Base-by-base conservation (phyloP, 2,329 filamentous ascomycete species). In the Aspergillus thermomutatus region DNA sequence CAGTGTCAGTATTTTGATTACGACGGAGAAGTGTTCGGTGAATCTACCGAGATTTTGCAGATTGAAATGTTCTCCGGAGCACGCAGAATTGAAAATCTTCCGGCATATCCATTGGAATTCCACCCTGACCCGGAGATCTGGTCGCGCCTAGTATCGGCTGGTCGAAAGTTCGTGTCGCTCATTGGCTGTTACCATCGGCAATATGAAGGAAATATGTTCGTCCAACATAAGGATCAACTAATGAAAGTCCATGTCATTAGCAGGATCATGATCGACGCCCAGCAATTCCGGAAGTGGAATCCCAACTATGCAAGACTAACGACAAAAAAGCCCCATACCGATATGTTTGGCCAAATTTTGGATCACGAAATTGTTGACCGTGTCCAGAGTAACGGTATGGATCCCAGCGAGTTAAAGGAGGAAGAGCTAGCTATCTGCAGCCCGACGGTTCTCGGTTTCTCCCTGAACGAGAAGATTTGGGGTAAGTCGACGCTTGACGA, bases 101-200 rank as follows among this genome's bases (percentile, higher is more conserved):
- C 55, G 10, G 63, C 58, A 14, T 72, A 64, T 52, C 69, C 65
- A 23, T 60, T 73, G 40, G 26, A 65, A 49, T 69, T 68, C 50
- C 61, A 72, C 50, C 37, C 53, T 8, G 53, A 58, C 34, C 49
- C 34, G 49, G 52, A 58, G n/a, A 50, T 57, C 43, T 49, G 49
- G 41, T 49, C 41, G 19, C 40, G n/a, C 34, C 34, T 40, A 40
- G 34, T 40, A n/a, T 40, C 11, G 6, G 34, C 34, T 40, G 14
- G 34, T 40, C 17, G 34, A 40, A 40, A 40, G n/a, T 40, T 40
- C 6, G 9, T 40, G 14, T 40, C 9, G 34, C 34, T 40, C 3
- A 40, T 40, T 40, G 3, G 34, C 34, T 40, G 3, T 40, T 40
- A 40, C 34, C 3, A 40, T 40, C 3, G 3, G 14, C 6, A 40